Evolutionary conservation across 2,329 filamentous ascomycete species (phyloP).

Genomic region (Penicillium fuscoglaucum): DNA sequence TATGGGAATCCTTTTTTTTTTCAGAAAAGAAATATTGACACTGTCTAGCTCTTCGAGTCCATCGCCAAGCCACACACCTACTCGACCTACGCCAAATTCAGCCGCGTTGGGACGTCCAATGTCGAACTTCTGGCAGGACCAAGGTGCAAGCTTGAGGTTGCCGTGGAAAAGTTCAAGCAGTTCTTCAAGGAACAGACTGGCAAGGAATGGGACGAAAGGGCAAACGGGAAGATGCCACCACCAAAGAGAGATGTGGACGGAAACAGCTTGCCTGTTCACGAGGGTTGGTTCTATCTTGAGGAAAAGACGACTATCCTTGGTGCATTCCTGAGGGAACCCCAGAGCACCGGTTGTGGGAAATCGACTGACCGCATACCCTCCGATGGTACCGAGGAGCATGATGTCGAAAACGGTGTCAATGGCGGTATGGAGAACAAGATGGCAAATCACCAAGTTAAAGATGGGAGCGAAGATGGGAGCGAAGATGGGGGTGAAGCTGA

Average conservation of each 20-base stretch:
- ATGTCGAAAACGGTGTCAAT: no score
- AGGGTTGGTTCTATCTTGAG: constrained; percentile 37
- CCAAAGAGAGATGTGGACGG: constrained; percentile 29
- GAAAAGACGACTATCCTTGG: constrained; percentile 23
- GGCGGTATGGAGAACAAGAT: background rate
- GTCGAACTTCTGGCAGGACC: constrained; percentile 37
- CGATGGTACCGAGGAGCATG: background rate
- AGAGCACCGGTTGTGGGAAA: background rate
- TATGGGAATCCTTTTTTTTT: background rate
- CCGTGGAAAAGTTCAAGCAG: constrained; percentile 54
- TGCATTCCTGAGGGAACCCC: constrained; percentile 20
- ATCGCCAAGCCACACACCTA: constrained; percentile 61
- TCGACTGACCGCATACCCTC: background rate
- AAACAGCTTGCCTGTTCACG: constrained; percentile 24
- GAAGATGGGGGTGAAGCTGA: background rate
- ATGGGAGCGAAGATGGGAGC: background rate
- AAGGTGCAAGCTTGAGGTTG: constrained; percentile 37
- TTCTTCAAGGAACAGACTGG: constrained; percentile 63
- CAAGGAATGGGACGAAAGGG: constrained; percentile 57
- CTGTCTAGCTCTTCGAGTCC: constrained; percentile 66
- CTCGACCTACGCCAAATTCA: constrained; percentile 57
- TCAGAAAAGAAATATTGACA: constrained; percentile 11
- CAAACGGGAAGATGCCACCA: constrained; percentile 16
- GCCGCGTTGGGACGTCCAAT: constrained; percentile 31
- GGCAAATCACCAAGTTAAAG: background rate